Percentiles rank a stretch among this genome's conserved stretches.
Conservation (phyloP, 2,329 filamentous ascomycete species). For the Pyrenochaeta sp. region DNA sequence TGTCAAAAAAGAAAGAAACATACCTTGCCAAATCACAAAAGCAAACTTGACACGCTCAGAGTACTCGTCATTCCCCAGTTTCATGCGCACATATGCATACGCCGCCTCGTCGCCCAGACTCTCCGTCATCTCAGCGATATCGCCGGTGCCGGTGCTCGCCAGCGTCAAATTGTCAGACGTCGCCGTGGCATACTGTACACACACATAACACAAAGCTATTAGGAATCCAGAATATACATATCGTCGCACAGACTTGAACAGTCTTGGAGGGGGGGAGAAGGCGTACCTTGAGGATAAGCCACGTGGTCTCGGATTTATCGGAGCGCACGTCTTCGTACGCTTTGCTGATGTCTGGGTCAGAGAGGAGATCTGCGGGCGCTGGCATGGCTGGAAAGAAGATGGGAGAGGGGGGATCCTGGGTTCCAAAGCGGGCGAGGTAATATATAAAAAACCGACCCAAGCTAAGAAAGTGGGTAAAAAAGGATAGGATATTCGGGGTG, state of each 20-base stretch:
- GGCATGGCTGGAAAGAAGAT: conserved; percentile 38
- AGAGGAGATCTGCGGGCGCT: conserved; percentile 40
- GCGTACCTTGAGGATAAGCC: conserved; percentile 72
- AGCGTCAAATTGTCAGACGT: conserved; percentile 67
- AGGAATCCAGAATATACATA: too few relatives aligned
- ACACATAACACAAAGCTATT: background rate
- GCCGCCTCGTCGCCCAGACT: conserved; percentile 69
- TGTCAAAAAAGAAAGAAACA: too few relatives aligned
- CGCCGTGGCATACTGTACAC: conserved; percentile 43
- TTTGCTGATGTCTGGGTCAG: conserved; percentile 64
- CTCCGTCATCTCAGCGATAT: conserved; percentile 65
- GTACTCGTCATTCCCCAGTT: conserved; percentile 77
- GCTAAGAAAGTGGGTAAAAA: conserved; percentile 1
- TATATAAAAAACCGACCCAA: background rate
- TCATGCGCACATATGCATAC: conserved; percentile 66
- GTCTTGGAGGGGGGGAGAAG: background rate
- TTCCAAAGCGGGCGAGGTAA: background rate
- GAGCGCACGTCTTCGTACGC: conserved; percentile 74
- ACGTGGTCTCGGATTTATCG: conserved; percentile 72
- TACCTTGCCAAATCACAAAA: conserved; percentile 74
- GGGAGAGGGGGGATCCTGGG: too few relatives aligned
- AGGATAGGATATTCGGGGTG: too few relatives aligned
- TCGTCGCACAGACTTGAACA: too few relatives aligned
- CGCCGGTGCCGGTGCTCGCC: conserved; percentile 66
- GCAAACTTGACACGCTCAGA: conserved; percentile 73